A percentile compares a stretch with the other conserved stretches of the same genome.
Conservation (phyloP, 2,329 filamentous ascomycete species). For the Neopestalotiopsis sp. region DNA sequence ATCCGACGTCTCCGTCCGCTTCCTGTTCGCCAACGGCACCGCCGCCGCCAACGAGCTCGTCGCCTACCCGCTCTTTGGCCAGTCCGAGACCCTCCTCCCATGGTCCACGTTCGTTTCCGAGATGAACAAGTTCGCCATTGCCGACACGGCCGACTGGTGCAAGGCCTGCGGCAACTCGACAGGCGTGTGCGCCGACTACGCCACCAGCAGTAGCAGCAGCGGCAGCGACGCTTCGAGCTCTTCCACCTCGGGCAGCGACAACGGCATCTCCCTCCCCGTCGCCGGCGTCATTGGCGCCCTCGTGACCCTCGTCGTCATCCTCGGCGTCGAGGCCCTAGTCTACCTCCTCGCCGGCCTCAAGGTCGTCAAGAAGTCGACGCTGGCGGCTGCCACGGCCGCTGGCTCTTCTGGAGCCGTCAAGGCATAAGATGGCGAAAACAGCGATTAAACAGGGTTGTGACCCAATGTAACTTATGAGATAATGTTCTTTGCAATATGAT, state of each 20-base stretch:
- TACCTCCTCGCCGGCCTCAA: conserved; percentile 49
- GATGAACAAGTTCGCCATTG: conserved; percentile 71
- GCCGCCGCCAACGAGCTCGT: conserved; percentile 56
- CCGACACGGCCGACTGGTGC: conserved; percentile 74
- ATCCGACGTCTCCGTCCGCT: conserved; percentile 61
- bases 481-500: too few relatives aligned
- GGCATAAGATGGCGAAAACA: neutral
- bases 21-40: conserved; percentile 66
- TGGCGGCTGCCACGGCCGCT: conserved; percentile 26
- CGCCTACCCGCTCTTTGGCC: conserved; percentile 65
- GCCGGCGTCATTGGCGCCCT: conserved; percentile 83
- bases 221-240: conserved; percentile 28
- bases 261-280: conserved; percentile 69
- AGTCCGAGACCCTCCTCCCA: conserved; percentile 56
- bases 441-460: too few relatives aligned
- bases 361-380: conserved; percentile 52
- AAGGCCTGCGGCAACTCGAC: conserved; percentile 73
- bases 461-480: too few relatives aligned
- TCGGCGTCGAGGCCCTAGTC: conserved; percentile 49
- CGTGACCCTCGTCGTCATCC: conserved; percentile 58
- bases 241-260: conserved; percentile 25
- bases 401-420: conserved; percentile 16
- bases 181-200: conserved; percentile 62
- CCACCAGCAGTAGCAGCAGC: conserved; percentile 15
- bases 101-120: conserved; percentile 71